These are phyloP conservation scores for Erythrobasidium hasegawianum DNA, from an alignment of 1,284 basidiomycete genomes.

Conservation along the genomic window DNA sequence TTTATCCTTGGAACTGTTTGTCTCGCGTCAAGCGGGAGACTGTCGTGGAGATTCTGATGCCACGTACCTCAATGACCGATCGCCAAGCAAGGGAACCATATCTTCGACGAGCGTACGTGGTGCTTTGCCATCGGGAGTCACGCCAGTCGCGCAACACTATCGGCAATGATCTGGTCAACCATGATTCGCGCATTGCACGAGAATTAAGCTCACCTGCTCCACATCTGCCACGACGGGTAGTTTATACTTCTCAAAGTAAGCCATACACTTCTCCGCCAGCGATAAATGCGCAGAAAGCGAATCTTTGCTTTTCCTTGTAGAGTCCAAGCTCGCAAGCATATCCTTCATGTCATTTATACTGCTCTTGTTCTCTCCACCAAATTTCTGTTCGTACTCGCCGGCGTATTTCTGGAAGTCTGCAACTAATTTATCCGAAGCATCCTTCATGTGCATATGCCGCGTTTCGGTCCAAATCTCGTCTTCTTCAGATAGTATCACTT, in stretches of 20 bases:
- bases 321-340: conserved; percentile 91
- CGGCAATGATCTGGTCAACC: not conserved
- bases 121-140: conserved; percentile 80
- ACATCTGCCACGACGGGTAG: conserved; percentile 81
- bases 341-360: conserved; percentile 98
- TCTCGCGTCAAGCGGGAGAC: not conserved
- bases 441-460: conserved; percentile 96
- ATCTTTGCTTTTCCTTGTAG: conserved; percentile 92
- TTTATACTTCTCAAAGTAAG: conserved; percentile 81
- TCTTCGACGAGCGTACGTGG: conserved; percentile 94
- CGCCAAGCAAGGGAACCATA: conserved; percentile 94
- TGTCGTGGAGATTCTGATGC: conserved; percentile 14
- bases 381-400: conserved; percentile 68
- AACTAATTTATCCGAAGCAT: conserved; percentile 95
- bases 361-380: conserved; percentile 75
- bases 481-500: conserved; percentile 72
- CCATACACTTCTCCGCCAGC: conserved; percentile 98
- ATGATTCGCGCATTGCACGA: not conserved
- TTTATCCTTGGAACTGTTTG: conserved; percentile 74
- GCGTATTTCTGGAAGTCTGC: conserved; percentile 90
- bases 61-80: conserved; percentile 70
- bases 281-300: conserved; percentile 93
- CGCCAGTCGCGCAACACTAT: conserved; percentile 84
- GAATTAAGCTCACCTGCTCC: conserved; percentile 68
- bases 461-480: conserved; percentile 89